A percentile compares a stretch with the other conserved stretches of the same genome.
Evolutionary conservation across 805 yeast genomes (phyloP).

Genomic region (Osmozyma mogii): DNA sequence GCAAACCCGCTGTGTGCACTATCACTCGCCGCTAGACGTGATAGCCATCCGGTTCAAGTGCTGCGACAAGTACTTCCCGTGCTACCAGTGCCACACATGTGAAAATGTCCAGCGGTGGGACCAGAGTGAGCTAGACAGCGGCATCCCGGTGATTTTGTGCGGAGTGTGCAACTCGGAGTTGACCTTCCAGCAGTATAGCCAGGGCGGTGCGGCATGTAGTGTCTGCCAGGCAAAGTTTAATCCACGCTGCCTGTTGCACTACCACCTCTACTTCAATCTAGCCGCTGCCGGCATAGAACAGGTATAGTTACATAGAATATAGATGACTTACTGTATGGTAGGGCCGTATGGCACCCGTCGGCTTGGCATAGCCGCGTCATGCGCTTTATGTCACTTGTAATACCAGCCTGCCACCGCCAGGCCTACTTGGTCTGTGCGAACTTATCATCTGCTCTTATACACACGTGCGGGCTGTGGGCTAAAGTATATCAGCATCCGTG

Average conservation of each 20-base stretch:
- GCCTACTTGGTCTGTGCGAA: too few species aligned
- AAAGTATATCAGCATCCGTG: too few species aligned
- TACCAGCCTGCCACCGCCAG: too few species aligned
- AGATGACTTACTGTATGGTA: too few species aligned
- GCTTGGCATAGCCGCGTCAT: too few species aligned
- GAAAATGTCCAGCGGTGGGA: slow-evolving; percentile 12
- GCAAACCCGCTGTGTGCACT: slow-evolving; percentile 32
- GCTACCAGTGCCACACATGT: slow-evolving; percentile 30
- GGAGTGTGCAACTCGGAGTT: slow-evolving; percentile 27
- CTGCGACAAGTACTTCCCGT: slow-evolving; percentile 30
- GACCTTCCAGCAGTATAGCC: slow-evolving; percentile 21
- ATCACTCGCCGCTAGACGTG: slow-evolving; percentile 25
- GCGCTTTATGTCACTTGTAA: too few species aligned
- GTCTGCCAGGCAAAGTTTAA: slow-evolving; percentile 24
- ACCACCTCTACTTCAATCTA: slow-evolving; percentile 26
- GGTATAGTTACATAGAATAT: too few species aligned
- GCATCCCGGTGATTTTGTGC: slow-evolving; percentile 23
- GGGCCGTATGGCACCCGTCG: too few species aligned
- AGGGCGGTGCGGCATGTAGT: slow-evolving; percentile 12
- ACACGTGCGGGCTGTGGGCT: too few species aligned
- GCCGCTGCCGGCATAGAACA: too few species aligned
- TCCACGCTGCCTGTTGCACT: slow-evolving; percentile 31
- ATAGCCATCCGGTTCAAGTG: slow-evolving; percentile 34
- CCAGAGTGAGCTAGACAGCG: slow-evolving; percentile 5
- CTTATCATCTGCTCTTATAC: too few species aligned